Evolutionary conservation across 768 basidiomycete species (phyloP).

Genomic region (Trametes villosa): DNA sequence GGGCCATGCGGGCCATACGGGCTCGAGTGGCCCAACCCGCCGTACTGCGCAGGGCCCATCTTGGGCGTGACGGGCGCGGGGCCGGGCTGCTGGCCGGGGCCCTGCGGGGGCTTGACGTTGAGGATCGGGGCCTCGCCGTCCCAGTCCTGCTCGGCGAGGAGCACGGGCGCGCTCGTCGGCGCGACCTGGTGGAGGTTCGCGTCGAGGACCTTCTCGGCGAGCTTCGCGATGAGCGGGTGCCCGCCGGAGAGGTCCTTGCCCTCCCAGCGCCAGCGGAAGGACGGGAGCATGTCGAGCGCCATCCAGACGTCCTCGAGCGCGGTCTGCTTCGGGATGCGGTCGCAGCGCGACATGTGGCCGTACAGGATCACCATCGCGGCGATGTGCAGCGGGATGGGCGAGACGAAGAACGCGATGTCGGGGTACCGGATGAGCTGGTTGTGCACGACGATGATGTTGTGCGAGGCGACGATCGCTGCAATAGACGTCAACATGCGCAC

Average conservation of each 20-base stretch:
- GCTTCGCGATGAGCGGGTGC: slow-evolving; percentile 82
- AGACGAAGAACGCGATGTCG: slow-evolving; percentile 86
- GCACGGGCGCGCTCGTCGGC: slow-evolving; percentile 39
- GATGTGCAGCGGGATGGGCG: slow-evolving; percentile 86
- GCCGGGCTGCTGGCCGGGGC: slow-evolving; percentile 4
- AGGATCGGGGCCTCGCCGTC: slow-evolving; percentile 41
- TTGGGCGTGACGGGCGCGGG: slow-evolving; percentile 36
- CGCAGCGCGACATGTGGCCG: slow-evolving; percentile 81
- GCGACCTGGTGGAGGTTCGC: slow-evolving; percentile 69
- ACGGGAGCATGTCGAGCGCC: slow-evolving; percentile 86
- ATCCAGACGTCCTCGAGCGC: slow-evolving; percentile 85
- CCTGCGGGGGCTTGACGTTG: slow-evolving; percentile 20
- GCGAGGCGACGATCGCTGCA: slow-evolving; percentile 80
- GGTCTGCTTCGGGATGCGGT: slow-evolving; percentile 62
- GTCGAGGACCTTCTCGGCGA: slow-evolving; percentile 80
- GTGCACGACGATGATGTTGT: slow-evolving; percentile 86
- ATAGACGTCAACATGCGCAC: not conserved
- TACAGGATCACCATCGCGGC: slow-evolving; percentile 91
- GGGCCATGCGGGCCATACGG: slow-evolving; percentile 35
- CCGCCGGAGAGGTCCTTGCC: slow-evolving; percentile 79
- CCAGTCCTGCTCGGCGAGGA: slow-evolving; percentile 51
- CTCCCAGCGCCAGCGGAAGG: slow-evolving; percentile 92
- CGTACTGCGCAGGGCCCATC: slow-evolving; percentile 40
- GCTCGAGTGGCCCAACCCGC: slow-evolving; percentile 19
- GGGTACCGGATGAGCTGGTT: slow-evolving; percentile 84